Evolutionary conservation across 371 early-diverging fungal genomes (phyloP), one percentile per base, ranked within the genome.

Genomic region (Parasitella parasitica): DNA sequence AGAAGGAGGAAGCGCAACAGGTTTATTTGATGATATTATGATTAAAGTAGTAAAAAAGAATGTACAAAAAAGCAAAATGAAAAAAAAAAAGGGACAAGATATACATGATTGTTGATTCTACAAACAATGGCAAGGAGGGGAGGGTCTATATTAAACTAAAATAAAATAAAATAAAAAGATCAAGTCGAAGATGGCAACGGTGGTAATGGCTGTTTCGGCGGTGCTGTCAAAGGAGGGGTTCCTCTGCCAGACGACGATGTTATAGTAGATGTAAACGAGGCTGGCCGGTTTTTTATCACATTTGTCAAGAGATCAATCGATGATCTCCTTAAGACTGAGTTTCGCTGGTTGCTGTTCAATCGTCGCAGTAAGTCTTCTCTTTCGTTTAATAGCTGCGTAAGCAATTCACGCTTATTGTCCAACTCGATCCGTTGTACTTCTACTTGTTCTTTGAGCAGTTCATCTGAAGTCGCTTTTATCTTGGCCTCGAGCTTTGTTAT

Each of bases 231-330:
- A 28, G 64, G 69, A 13, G 65, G 61, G 24, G 64, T 48, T 1
- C 59, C 57, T 49, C 64, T 43, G 15, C 64, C 56, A 27, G 32
- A 54, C 16, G 60, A 59, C n/a, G 67, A 66, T 13, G 54, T 32
- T 22, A 54, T 35, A n/a, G n/a, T n/a, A 1, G 66, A 66, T 0
- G 57, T 56, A 39, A 22, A 55, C 0, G 61, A 57, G 34, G 38
- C 37, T 5, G 53, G 46, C 28, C 61, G 46, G 6, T 51, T 32
- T 30, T 52, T 54, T 12, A 61, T 37, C 2, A 70, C 54, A 30
- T 71, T 71, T 13, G 68, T 65, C 20, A 78, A 54, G 28, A 72
- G 22, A 49, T 75, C 78, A 18, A 78, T 73, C 15, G 78, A 78
- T 2, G 78, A 71, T 26, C 72, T 64, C 36, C 57, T 56, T 30